These are phyloP conservation scores for Fusarium concolor DNA, from an alignment of 2,329 filamentous ascomycete species.

Conservation along the genomic window DNA sequence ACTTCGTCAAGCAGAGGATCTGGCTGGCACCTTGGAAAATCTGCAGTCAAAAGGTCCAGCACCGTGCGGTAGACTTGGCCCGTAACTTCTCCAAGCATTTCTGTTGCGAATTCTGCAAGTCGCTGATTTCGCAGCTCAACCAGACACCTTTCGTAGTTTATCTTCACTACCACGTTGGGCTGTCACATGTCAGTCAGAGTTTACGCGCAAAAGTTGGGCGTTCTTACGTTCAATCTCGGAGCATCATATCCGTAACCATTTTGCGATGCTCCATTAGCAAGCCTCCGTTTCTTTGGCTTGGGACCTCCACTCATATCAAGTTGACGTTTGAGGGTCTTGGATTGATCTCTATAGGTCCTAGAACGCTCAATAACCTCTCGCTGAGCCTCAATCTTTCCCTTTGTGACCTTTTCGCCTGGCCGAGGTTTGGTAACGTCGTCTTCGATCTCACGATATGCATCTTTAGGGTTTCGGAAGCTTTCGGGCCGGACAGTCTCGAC, in stretches of 20 bases:
- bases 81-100: constrained; percentile 78
- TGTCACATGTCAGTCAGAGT: constrained; percentile 55
- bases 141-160: constrained; percentile 87
- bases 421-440: constrained; percentile 67
- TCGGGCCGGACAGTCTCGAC: constrained; percentile 70
- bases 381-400: constrained; percentile 73
- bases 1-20: constrained; percentile 59
- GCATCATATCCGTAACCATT: constrained; percentile 54
- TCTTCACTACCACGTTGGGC: constrained; percentile 77
- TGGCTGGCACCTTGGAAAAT: constrained; percentile 74
- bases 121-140: constrained; percentile 85
- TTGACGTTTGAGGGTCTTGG: constrained; percentile 63
- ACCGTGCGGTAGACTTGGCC: constrained; percentile 82
- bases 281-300: constrained; percentile 64
- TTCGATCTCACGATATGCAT: constrained; percentile 71
- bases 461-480: constrained; percentile 71
- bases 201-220: not conserved
- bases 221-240: constrained; percentile 65
- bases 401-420: constrained; percentile 61
- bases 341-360: constrained; percentile 64
- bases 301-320: constrained; percentile 57
- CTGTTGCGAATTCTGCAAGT: constrained; percentile 77
- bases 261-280: constrained; percentile 59
- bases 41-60: constrained; percentile 76
- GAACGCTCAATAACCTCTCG: constrained; percentile 66